Evolutionary conservation across 305 asterid species (phyloP).

Genomic region (Nicotiana rustica): DNA sequence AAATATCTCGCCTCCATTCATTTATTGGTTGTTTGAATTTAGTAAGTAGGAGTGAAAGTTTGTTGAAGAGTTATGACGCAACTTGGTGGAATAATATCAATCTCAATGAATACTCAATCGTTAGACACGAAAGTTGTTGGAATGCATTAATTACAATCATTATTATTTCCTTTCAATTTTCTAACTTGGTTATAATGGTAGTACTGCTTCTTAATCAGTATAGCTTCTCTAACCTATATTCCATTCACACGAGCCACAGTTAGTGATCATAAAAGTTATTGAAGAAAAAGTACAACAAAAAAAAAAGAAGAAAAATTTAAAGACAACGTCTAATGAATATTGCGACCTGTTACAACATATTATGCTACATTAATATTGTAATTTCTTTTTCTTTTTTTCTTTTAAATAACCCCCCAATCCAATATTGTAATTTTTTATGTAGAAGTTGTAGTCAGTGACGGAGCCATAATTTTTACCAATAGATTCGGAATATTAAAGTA

Average conservation of each 20-base stretch:
- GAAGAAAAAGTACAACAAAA: neutral
- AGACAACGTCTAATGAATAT: neutral
- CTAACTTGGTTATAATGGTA: neutral
- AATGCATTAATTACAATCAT: conserved; percentile 11
- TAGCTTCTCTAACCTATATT: neutral
- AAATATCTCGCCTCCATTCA: conserved; percentile 1
- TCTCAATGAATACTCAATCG: neutral
- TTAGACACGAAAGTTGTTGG: neutral
- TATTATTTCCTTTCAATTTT: conserved; percentile 1
- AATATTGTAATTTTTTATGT: no score
- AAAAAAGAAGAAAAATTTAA: neutral
- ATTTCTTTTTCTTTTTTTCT: no score
- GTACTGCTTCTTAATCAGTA: neutral
- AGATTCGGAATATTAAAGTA: no score
- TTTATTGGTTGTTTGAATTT: conserved; percentile 16
- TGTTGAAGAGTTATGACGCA: conserved; percentile 10
- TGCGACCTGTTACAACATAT: no score
- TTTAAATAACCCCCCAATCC: no score
- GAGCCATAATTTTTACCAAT: no score
- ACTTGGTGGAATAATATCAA: conserved; percentile 28
- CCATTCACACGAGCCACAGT: neutral
- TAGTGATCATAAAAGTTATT: neutral
- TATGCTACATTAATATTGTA: no score
- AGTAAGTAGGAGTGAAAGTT: conserved; percentile 21
- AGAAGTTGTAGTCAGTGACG: no score